A percentile compares a stretch with the other conserved stretches of the same genome.
phyloP scores from a whole-genome alignment of 108 stramenopile species.

The Schizochytrium sp. region DNA sequence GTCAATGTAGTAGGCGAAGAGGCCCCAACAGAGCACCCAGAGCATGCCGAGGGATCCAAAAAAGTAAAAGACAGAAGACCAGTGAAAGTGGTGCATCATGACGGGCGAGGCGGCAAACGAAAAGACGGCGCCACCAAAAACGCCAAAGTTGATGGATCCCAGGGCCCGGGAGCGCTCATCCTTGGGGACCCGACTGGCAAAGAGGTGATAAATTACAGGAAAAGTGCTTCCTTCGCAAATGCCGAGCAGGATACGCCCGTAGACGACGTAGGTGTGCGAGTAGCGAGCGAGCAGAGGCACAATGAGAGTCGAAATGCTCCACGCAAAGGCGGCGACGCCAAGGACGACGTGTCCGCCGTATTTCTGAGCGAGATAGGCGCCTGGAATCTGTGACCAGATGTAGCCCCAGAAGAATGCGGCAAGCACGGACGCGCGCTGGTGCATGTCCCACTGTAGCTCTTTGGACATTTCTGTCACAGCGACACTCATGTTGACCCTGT shows the following conservation, averaged over 20 bases:
- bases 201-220: not conserved
- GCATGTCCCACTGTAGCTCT: not conserved
- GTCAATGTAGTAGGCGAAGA: not conserved
- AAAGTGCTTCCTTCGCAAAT: not conserved
- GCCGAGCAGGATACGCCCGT: not conserved
- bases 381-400: constrained; percentile 2
- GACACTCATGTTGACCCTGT: constrained; percentile 15
- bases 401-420: constrained; percentile 13
- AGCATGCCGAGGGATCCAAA: not conserved
- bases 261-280: not conserved
- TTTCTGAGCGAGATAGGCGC: not conserved
- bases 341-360: constrained; percentile 11
- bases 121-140: constrained; percentile 10
- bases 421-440: not conserved
- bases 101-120: not conserved
- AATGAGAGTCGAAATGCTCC: not conserved
- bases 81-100: constrained; percentile 2
- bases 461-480: constrained; percentile 6
- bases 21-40: not conserved
- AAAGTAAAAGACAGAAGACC: not conserved
- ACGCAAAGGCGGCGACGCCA: not conserved
- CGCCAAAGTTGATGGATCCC: not conserved
- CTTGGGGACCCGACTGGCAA: constrained; percentile 1
- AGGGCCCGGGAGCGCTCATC: not conserved
- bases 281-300: not conserved